phyloP scores from a whole-genome alignment of 371 early-diverging fungal species.

The Actinomortierella wolfii region DNA sequence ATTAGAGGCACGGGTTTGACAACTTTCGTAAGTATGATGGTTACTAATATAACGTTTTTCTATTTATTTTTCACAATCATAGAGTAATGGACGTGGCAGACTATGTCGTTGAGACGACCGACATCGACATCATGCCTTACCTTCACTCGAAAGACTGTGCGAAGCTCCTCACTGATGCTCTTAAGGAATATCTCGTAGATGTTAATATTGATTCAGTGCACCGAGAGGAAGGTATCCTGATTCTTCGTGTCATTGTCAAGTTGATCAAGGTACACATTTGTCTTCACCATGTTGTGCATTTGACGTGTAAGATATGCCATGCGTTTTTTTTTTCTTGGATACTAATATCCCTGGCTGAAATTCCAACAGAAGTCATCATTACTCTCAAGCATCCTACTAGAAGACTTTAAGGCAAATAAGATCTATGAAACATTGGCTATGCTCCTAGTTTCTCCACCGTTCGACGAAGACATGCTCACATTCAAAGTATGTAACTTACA shows the following conservation, averaged over 20 bases:
- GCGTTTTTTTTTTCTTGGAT: neutral
- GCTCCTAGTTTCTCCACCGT: constrained; percentile 48
- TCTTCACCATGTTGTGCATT: neutral
- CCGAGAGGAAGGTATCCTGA: constrained; percentile 41
- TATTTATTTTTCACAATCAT: neutral
- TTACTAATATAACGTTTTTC: neutral
- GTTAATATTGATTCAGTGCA: constrained; percentile 46
- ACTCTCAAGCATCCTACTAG: constrained; percentile 49
- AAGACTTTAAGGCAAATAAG: constrained; percentile 49
- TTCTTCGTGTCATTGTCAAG: constrained; percentile 43
- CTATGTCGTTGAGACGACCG: constrained; percentile 44
- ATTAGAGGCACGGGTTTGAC: no score
- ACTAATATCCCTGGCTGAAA: neutral
- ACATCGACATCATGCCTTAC: constrained; percentile 43
- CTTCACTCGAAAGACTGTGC: constrained; percentile 38
- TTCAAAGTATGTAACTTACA: constrained; percentile 45
- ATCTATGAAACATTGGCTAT: constrained; percentile 48
- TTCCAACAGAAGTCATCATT: constrained; percentile 34
- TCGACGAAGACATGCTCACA: constrained; percentile 40
- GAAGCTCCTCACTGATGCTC: constrained; percentile 34
- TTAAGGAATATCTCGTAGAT: constrained; percentile 41
- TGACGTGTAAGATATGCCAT: neutral
- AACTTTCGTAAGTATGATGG: neutral
- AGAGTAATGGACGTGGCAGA: constrained; percentile 45
- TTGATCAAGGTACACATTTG: constrained; percentile 31